Conservation (phyloP, 495 filamentous ascomycete genomes). For the Neurospora discreta region DNA sequence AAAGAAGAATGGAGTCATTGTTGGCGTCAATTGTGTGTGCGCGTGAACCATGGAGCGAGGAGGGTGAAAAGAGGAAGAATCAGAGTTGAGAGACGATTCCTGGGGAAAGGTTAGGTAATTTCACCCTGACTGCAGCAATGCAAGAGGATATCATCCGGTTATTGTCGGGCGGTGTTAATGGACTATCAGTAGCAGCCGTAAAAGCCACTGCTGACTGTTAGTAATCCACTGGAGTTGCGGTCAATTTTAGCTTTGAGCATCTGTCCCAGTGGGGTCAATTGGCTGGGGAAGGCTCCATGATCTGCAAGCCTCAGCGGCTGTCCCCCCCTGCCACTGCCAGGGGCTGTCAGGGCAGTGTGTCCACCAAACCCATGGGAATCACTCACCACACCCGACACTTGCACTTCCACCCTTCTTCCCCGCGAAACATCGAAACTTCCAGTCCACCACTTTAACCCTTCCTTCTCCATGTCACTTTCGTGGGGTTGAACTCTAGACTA, state of each 20-base stretch:
- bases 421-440: not conserved
- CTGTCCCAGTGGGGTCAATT: not conserved
- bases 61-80: not conserved
- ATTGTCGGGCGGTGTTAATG: not conserved
- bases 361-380: not conserved
- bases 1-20: not conserved
- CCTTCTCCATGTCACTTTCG: not conserved
- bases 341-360: not conserved
- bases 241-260: not conserved
- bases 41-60: not conserved
- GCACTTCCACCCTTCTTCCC: not conserved
- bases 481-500: not conserved
- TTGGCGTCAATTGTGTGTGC: not conserved
- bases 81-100: not conserved
- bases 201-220: not conserved
- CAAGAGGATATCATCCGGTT: not conserved
- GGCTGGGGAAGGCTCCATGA: not conserved
- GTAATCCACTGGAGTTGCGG: not conserved
- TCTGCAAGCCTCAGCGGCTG: not conserved
- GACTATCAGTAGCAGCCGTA: not conserved
- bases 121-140: not conserved
- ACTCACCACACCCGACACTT: not conserved
- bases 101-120: not conserved
- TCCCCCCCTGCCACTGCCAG: not conserved
- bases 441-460: not conserved